phyloP scores from a whole-genome alignment of 1,284 basidiomycete genomes.

The Gymnopus androsaceus region DNA sequence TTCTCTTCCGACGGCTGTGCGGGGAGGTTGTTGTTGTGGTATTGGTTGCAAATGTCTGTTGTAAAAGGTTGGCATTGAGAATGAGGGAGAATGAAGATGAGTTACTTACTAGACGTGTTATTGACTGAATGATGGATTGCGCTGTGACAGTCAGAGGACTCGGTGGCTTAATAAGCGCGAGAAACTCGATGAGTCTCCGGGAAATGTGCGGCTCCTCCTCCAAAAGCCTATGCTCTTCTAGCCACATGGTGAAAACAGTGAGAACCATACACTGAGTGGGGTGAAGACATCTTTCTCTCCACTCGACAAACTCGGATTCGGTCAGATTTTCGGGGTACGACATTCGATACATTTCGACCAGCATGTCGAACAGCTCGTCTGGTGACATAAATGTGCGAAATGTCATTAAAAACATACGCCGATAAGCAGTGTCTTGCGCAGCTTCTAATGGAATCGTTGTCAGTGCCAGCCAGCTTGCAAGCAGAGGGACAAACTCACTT shows the following conservation, averaged over 20 bases:
- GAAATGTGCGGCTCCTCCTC: conserved; percentile 66
- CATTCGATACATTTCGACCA: conserved; percentile 66
- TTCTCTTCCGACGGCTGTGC: conserved; percentile 40
- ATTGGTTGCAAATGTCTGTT: conserved; percentile 24
- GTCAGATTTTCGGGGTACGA: conserved; percentile 52
- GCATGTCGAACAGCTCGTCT: conserved; percentile 64
- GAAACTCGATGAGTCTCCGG: conserved; percentile 55
- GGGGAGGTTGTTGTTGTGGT: conserved; percentile 27
- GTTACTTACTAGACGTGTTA: conserved; percentile 56
- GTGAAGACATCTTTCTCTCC: conserved; percentile 63
- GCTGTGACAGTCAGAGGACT: conserved; percentile 48
- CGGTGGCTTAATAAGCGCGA: conserved; percentile 45
- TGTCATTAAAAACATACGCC: conserved; percentile 74
- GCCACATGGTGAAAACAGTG: conserved; percentile 59
- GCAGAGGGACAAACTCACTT: conserved; percentile 40
- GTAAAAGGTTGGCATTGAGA: conserved; percentile 15
- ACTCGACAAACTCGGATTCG: conserved; percentile 57
- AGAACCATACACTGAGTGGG: conserved; percentile 61
- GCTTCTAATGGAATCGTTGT: conserved; percentile 32
- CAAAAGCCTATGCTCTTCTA: conserved; percentile 59
- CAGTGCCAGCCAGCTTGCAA: neutral
- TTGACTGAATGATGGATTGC: conserved; percentile 49
- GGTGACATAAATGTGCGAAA: conserved; percentile 78
- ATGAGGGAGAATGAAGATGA: neutral
- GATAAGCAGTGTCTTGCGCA: conserved; percentile 52